These are phyloP conservation scores for Sergeia podlipaevii DNA, from an alignment of 208 protist genomes.

Conservation along the genomic window DNA sequence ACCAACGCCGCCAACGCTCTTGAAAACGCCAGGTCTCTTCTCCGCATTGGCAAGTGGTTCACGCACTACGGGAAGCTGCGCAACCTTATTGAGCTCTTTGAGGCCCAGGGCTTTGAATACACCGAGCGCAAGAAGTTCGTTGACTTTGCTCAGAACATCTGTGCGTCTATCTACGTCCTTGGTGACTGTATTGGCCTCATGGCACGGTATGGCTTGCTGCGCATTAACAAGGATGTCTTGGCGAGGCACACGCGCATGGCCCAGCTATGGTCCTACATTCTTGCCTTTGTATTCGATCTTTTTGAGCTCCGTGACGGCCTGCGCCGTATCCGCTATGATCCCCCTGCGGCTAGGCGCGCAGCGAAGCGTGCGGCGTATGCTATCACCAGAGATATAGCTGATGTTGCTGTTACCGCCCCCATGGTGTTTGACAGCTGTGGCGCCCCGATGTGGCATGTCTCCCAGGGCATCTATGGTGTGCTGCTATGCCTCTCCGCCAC, in stretches of 20 bases:
- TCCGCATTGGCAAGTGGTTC: slow-evolving; percentile 50
- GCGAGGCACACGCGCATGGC: slow-evolving; percentile 1
- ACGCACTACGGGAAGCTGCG: slow-evolving; percentile 30
- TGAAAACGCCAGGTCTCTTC: slow-evolving; percentile 27
- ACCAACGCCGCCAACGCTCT: slow-evolving; percentile 7
- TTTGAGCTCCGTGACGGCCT: slow-evolving; percentile 36
- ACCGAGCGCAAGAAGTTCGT: slow-evolving; percentile 47
- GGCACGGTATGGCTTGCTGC: slow-evolving; percentile 15
- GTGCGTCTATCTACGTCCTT: slow-evolving; percentile 32
- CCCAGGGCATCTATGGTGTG: slow-evolving; percentile 5
- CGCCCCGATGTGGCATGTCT: slow-evolving; percentile 4
- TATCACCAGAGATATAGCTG: slow-evolving; percentile 27
- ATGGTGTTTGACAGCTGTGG: slow-evolving; percentile 5
- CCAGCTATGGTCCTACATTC: slow-evolving; percentile 38
- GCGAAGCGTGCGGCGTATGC: slow-evolving; percentile 14
- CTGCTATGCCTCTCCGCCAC: slow-evolving; percentile 35
- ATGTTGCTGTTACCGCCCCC: slow-evolving; percentile 24
- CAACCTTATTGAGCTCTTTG: slow-evolving; percentile 19
- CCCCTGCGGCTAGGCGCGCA: slow-evolving; percentile 24
- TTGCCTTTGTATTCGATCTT: slow-evolving; percentile 24
- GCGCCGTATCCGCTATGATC: slow-evolving; percentile 30
- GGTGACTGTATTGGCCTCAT: slow-evolving; percentile 42
- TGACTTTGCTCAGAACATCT: slow-evolving; percentile 38
- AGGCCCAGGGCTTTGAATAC: slow-evolving; percentile 27
- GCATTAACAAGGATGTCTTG: neutral